Evolutionary conservation across 169 alveolate species (phyloP), one percentile per base, ranked within the genome.

Genomic region (Cryptosporidium felis): DNA sequence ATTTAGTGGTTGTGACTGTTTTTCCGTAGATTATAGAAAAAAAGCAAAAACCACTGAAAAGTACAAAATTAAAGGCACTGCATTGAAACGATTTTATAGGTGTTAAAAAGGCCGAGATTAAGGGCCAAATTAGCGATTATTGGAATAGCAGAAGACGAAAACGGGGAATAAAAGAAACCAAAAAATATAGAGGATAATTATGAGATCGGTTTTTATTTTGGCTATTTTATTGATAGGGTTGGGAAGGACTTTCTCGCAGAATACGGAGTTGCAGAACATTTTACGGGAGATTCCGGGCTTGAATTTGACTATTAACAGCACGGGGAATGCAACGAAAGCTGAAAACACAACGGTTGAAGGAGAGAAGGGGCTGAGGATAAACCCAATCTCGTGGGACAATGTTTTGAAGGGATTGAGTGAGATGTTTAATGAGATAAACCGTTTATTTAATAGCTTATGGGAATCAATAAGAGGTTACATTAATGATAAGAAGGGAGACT

Each of bases 301-400:
- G 42, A 56, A 56, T 23, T 12, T 26, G 32, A 56, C 10, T 5
- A 30, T 56, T 1, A 56, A 56, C 23, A 42, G 32, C 9, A 56
- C 63, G 9, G 10, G 4, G 23, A 56, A 56, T 56, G 63, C 26
- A 12, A 56, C 45, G 12, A 56, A 23, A 30, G 6, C 4, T 10
- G 63, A 56, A 28, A 56, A 56, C 23, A 28, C 63, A 2, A 30
- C 41, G 0, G 23, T 30, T 3, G 63, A 56, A 30, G 63, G 18
- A 30, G 45, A 56, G n/a, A 30, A 56, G 23, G 63, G 63, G 32
- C 18, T 28, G 2, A 18, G 46, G 36, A 65, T 45, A 28, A 49
- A 65, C 32, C 47, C 53, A n/a, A 46, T 65, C 32, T 45, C 81
- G 0, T 65, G 81, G 81, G 61, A 40, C 0, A 65, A 65, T 45